Evolutionary conservation across 1,284 basidiomycete genomes (phyloP).

Genomic region (Ganoderma lingzhi): DNA sequence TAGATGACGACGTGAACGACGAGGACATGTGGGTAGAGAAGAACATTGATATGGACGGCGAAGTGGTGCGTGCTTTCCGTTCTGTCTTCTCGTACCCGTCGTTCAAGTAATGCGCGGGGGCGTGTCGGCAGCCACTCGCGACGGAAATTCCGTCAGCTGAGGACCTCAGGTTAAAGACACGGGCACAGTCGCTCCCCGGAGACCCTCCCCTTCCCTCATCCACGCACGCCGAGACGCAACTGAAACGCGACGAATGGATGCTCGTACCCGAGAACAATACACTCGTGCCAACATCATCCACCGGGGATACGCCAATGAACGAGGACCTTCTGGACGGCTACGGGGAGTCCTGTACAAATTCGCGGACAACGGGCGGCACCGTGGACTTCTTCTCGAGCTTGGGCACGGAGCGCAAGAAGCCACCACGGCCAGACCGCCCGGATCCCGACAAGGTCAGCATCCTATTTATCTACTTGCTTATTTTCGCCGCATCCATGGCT

Average conservation of each 20-base stretch:
- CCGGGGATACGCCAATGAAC: constrained; percentile 42
- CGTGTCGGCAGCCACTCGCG: constrained; percentile 60
- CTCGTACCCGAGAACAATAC: constrained; percentile 54
- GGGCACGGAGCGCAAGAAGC: constrained; percentile 75
- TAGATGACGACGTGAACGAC: constrained; percentile 74
- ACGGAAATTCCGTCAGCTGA: constrained; percentile 83
- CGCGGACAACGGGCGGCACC: constrained; percentile 58
- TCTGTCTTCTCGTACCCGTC: neutral
- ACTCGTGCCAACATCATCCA: constrained; percentile 36
- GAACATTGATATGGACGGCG: constrained; percentile 81
- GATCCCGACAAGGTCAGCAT: constrained; percentile 74
- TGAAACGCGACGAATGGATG: constrained; percentile 93
- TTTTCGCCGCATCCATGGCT: neutral
- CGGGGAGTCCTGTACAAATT: constrained; percentile 61
- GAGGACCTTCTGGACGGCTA: constrained; percentile 76
- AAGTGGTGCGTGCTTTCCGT: constrained; percentile 58
- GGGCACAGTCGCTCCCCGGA: constrained; percentile 52
- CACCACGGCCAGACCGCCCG: constrained; percentile 67
- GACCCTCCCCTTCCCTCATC: constrained; percentile 56
- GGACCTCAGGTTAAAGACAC: constrained; percentile 73
- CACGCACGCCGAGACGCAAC: constrained; percentile 52
- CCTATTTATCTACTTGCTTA: no score
- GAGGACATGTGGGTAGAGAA: constrained; percentile 89
- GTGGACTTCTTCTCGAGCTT: constrained; percentile 89
- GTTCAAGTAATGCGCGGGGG: constrained; percentile 8